Evolutionary conservation across 2,329 filamentous ascomycete genomes (phyloP), one percentile per base, ranked within the genome.

Genomic region (Alternaria triticina): DNA sequence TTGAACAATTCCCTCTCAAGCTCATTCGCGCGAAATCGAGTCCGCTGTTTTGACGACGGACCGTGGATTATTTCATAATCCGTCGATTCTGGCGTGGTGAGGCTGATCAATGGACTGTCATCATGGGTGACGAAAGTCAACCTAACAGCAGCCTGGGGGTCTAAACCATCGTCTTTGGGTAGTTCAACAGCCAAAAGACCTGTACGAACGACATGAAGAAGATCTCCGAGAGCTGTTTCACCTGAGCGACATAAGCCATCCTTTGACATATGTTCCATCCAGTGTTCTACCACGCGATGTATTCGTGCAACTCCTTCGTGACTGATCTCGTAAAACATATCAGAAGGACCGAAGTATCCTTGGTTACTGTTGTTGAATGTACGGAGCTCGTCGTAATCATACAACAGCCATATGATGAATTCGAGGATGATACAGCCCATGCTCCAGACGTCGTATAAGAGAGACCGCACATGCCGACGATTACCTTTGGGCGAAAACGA

Each of bases 351-450:
- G 6, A 6, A 33, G 12, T 60, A 28, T 11, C 59, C 36, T 20
- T 55, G 8, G 28, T 28, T 27, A 1, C 43, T 44, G 23, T 64
- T 46, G 44, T 33, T 33, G 28, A 70, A 66, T 1, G 17, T 9
- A 6, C 49, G 20, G 1, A 66, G 54, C 10, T 13, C 61, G 0
- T 62, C 15, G 0, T 20, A 2, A 1, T 68, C 70, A 22, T 72
- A 69, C 1, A 73, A 13, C 1, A 74, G 56, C 71, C 72, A 75
- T 1, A 74, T 56, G 13, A 69, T 57, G 20, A 71, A 64, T 17
- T 75, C 72, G 1, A 74, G 49, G 5, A 58, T 66, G 15, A 75
- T 68, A 43, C 72, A 74, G 5, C 72, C 72, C 57, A 74, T 69
- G 0, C 66, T 50, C 71, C 72, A 75, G 8, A 73, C 58, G 13